phyloP scores from a whole-genome alignment of 306 rosid species.

The Cicer cuneatum region DNA sequence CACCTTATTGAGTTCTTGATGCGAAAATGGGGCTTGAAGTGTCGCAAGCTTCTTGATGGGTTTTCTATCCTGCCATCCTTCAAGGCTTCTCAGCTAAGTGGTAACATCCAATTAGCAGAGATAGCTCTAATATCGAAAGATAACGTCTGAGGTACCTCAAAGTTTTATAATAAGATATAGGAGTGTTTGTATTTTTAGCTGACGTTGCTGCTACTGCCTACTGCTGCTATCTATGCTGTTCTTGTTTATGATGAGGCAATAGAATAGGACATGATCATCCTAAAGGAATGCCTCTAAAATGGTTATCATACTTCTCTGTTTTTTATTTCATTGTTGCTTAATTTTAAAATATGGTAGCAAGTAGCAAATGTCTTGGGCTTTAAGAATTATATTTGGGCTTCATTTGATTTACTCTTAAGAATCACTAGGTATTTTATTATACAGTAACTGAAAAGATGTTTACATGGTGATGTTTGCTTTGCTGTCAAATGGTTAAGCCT shows the following conservation, averaged over 20 bases:
- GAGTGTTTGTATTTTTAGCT: conserved; percentile 2
- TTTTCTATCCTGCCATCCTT: conserved; percentile 73
- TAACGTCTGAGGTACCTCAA: conserved; percentile 48
- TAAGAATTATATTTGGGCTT: conserved; percentile 2
- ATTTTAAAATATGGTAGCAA: conserved; percentile 3
- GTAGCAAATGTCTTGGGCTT: conserved; percentile 16
- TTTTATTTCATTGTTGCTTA: conserved; percentile 21
- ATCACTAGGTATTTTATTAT: neutral
- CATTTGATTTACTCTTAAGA: conserved; percentile 20
- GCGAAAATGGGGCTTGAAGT: conserved; percentile 85
- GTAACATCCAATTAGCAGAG: conserved; percentile 88
- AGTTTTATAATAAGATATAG: conserved; percentile 35
- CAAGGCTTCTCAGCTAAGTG: conserved; percentile 77
- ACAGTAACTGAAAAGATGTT: conserved; percentile 9
- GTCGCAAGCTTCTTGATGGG: conserved; percentile 85
- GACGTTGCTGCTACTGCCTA: neutral
- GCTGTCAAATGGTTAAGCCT: conserved; percentile 23
- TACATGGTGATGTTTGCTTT: conserved; percentile 22
- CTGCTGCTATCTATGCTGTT: conserved; percentile 6
- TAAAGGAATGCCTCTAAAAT: conserved; percentile 27
- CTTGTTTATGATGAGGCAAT: conserved; percentile 23
- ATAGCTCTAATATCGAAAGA: conserved; percentile 60
- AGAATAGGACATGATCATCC: conserved; percentile 27
- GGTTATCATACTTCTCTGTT: neutral
- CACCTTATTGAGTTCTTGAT: conserved; percentile 78